Conservation (phyloP, 352 stramenopile species). For the Nothophytophthora sp. region DNA sequence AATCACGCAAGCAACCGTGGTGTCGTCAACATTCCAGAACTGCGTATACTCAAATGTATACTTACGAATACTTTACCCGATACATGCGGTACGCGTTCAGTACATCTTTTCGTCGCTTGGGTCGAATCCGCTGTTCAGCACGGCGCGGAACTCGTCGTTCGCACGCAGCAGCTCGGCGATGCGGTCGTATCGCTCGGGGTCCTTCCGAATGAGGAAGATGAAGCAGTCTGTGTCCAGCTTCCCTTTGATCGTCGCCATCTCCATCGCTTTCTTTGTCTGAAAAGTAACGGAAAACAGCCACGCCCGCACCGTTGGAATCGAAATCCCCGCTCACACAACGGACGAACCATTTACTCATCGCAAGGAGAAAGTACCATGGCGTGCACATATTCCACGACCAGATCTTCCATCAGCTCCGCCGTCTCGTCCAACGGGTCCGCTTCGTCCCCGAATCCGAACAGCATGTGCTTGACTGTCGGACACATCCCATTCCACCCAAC, state of each 20-base stretch:
- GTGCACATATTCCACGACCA: slow-evolving; percentile 82
- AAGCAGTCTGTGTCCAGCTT: slow-evolving; percentile 90
- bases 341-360: no score
- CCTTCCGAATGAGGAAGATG: slow-evolving; percentile 89
- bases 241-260: slow-evolving; percentile 77
- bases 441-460: slow-evolving; percentile 87
- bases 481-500: background rate
- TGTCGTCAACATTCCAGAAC: slow-evolving; percentile 15
- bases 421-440: slow-evolving; percentile 71
- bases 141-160: slow-evolving; percentile 85
- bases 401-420: slow-evolving; percentile 83
- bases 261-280: slow-evolving; percentile 87
- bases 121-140: slow-evolving; percentile 89
- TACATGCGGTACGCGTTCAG: slow-evolving; percentile 10
- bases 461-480: slow-evolving; percentile 85
- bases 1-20: no score
- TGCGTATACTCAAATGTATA: slow-evolving; percentile 8
- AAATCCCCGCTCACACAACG: no score
- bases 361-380: slow-evolving; percentile 87
- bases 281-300: background rate
- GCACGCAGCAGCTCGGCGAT: slow-evolving; percentile 81
- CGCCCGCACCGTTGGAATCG: no score
- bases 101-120: slow-evolving; percentile 90
- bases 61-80: background rate
- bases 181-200: slow-evolving; percentile 79